Percentiles rank a stretch among this genome's conserved stretches.
Conservation (phyloP, 164 flowering plant species). For the Malania oleifera region DNA sequence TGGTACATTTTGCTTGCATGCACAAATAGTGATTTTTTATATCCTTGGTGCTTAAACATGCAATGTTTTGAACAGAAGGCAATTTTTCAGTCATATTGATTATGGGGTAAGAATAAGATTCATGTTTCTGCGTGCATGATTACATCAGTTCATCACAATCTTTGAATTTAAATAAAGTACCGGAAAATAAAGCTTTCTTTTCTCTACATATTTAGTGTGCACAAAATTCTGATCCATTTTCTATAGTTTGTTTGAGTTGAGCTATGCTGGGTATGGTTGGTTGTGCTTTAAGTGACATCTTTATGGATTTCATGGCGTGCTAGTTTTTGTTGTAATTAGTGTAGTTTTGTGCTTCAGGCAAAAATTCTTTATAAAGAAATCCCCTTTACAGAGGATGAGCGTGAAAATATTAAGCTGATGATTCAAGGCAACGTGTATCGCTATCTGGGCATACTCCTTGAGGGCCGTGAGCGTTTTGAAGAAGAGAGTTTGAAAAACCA, state of each 20-base stretch:
- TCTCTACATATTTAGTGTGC: not conserved
- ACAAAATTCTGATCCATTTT: not conserved
- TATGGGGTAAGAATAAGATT: no score
- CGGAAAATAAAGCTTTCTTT: not conserved
- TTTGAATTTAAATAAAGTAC: no score
- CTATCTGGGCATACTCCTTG: conserved; percentile 90
- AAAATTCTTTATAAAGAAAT: conserved; percentile 69
- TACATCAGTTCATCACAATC: no score
- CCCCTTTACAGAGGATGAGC: conserved; percentile 79
- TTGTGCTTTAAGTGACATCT: no score
- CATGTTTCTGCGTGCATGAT: no score
- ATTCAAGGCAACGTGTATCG: conserved; percentile 84
- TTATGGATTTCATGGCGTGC: no score
- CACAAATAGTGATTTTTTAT: no score
- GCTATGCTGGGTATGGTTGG: not conserved
- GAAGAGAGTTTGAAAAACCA: conserved; percentile 53
- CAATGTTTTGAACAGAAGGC: no score
- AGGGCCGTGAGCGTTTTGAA: conserved; percentile 96
- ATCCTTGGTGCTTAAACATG: no score
- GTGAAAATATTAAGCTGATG: conserved; percentile 62
- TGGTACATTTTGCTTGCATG: no score
- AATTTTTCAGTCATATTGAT: no score
- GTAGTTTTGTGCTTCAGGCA: conserved; percentile 46
- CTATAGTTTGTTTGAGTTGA: not conserved
- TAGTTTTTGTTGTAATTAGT: not conserved